Evolutionary conservation across 345 rosid species (phyloP).

Genomic region (Brassica incana): DNA sequence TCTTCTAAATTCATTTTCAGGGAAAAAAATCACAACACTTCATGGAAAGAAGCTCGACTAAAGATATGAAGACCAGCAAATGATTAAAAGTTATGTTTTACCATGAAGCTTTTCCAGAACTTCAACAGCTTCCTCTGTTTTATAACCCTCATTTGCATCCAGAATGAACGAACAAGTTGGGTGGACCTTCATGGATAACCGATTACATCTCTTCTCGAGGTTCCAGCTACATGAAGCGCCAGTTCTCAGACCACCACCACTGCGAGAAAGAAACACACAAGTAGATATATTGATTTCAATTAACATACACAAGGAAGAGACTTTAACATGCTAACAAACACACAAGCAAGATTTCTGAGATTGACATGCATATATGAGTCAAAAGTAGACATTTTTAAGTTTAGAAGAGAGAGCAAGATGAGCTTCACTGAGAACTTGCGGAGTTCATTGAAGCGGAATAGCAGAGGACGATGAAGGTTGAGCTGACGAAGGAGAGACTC

Average conservation of each 20-base stretch:
- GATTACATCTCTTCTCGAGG: too few species aligned
- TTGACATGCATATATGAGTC: too few species aligned
- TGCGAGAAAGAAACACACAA: too few species aligned
- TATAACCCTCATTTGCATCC: constrained; percentile 97
- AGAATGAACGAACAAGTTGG: constrained; percentile 81
- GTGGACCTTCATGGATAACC: constrained; percentile 45
- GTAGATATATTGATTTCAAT: too few species aligned
- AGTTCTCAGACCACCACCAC: too few species aligned
- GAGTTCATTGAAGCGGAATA: constrained; percentile 82
- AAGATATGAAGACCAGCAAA: not conserved
- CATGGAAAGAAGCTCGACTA: not conserved
- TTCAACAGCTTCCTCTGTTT: constrained; percentile 69
- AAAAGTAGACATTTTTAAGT: too few species aligned
- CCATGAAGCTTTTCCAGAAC: constrained; percentile 78
- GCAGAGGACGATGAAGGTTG: constrained; percentile 90
- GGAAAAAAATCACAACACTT: constrained; percentile 26
- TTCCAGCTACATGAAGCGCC: too few species aligned
- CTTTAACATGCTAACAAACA: too few species aligned
- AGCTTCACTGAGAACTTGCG: constrained; percentile 98
- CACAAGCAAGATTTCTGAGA: too few species aligned
- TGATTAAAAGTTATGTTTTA: constrained; percentile 35
- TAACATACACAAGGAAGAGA: too few species aligned
- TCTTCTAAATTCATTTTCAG: constrained; percentile 45
- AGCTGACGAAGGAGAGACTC: constrained; percentile 77
- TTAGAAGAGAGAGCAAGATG: constrained; percentile 63